Evolutionary conservation across 2,329 filamentous ascomycete species (phyloP).

Genomic region (Huntiella bhutanensis): DNA sequence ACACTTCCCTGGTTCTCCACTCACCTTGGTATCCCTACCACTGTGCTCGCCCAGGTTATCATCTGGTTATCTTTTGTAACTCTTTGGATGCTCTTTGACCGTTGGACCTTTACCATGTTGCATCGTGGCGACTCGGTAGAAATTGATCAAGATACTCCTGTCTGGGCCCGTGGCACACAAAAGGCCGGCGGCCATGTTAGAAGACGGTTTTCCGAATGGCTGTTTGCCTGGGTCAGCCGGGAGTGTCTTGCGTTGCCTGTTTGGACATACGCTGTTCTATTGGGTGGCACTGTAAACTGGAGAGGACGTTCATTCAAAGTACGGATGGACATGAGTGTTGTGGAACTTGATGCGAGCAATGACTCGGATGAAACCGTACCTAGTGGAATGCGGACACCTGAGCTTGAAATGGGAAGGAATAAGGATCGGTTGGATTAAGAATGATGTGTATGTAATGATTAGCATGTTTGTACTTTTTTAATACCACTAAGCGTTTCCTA

Average conservation of each 20-base stretch:
- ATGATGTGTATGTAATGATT: neutral
- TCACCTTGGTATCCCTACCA: slow-evolving; percentile 34
- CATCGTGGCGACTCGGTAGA: slow-evolving; percentile 57
- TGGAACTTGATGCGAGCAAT: slow-evolving; percentile 19
- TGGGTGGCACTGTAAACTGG: slow-evolving; percentile 80
- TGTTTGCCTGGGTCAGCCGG: slow-evolving; percentile 66
- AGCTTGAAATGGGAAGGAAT: slow-evolving; percentile 11
- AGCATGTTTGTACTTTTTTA: slow-evolving; percentile 7
- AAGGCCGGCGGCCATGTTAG: slow-evolving; percentile 22
- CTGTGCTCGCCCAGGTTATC: slow-evolving; percentile 45
- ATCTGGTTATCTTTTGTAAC: slow-evolving; percentile 49
- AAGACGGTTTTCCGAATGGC: slow-evolving; percentile 50
- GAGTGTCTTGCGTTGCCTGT: slow-evolving; percentile 72
- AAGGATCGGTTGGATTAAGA: slow-evolving; percentile 11
- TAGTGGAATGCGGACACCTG: slow-evolving; percentile 10
- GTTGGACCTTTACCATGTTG: slow-evolving; percentile 51
- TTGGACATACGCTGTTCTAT: slow-evolving; percentile 75
- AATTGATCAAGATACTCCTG: slow-evolving; percentile 51
- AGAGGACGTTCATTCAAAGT: slow-evolving; percentile 68
- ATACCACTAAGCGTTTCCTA: neutral
- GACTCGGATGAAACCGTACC: neutral
- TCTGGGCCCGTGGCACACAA: slow-evolving; percentile 40
- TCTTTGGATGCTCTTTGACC: slow-evolving; percentile 59
- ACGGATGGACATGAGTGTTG: slow-evolving; percentile 64
- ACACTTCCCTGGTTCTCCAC: slow-evolving; percentile 46